Conservation (phyloP, 352 stramenopile species). For the Globisporangium rhizosaccharum region DNA sequence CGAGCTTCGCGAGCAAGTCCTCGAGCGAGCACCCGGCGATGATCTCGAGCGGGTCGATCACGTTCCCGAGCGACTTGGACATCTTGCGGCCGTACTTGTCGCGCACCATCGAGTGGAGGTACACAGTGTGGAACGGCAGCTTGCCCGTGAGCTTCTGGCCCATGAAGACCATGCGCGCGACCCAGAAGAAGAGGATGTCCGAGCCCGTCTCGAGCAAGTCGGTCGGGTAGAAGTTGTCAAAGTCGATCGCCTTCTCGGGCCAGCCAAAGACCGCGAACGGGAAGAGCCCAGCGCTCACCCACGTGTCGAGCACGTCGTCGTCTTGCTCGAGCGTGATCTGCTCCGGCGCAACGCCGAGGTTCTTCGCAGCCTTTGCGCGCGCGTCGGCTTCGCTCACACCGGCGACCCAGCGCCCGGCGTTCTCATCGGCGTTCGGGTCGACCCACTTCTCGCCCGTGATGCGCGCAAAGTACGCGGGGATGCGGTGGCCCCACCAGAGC, state of each 20-base stretch:
- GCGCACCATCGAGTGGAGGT: conserved; percentile 97
- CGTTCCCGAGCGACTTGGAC: conserved; percentile 99
- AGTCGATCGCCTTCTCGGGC: conserved; percentile 55
- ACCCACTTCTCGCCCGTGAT: conserved; percentile 75
- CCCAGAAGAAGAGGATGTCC: conserved; percentile 99
- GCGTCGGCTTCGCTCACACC: conserved; percentile 86
- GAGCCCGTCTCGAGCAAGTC: conserved; percentile 98
- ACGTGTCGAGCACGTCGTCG: conserved; percentile 99
- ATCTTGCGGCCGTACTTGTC: conserved; percentile 99
- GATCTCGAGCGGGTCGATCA: conserved; percentile 97
- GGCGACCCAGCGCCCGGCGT: conserved; percentile 64
- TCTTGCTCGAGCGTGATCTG: conserved; percentile 93
- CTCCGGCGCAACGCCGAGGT: conserved; percentile 52
- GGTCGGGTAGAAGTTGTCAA: conserved; percentile 94
- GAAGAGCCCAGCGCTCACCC: conserved; percentile 98
- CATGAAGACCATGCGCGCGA: conserved; percentile 96
- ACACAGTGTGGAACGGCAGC: conserved; percentile 96
- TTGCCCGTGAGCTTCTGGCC: conserved; percentile 96
- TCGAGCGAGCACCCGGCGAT: conserved; percentile 95
- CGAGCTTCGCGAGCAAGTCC: conserved; percentile 93
- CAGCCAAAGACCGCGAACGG: conserved; percentile 88
- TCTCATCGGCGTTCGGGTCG: conserved; percentile 66
- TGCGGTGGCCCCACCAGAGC: conserved; percentile 99
- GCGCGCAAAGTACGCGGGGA: conserved; percentile 97
- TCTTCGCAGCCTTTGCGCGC: conserved; percentile 71